A percentile compares a stretch with the other conserved stretches of the same genome.
phyloP scores from a whole-genome alignment of 2,329 filamentous ascomycete species.

The Pseudopyrenochaeta lycopersici region DNA sequence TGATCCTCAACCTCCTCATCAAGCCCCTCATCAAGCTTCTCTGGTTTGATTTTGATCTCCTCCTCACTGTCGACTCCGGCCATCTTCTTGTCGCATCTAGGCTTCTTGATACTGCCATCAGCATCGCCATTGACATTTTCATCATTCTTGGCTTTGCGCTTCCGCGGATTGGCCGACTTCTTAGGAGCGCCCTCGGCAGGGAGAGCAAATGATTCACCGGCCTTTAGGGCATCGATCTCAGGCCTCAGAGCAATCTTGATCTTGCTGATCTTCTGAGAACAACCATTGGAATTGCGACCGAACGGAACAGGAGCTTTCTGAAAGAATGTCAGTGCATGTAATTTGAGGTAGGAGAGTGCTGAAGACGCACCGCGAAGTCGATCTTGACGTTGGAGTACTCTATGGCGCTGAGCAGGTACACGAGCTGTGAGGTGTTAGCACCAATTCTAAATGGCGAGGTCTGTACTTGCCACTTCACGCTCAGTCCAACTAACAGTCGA shows the following conservation, averaged over 20 bases:
- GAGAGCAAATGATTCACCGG: constrained; percentile 8
- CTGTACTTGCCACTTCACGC: constrained; percentile 19
- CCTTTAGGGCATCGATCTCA: constrained; percentile 23
- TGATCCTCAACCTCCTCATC: not conserved
- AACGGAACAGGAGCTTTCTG: constrained; percentile 26
- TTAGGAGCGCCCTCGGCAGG: constrained; percentile 9
- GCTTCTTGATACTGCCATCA: constrained; percentile 13
- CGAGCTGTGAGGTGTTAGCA: constrained; percentile 20
- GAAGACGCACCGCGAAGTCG: constrained; percentile 21
- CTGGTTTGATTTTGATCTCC: not conserved
- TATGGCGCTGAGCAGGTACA: constrained; percentile 16
- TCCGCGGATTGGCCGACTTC: constrained; percentile 17
- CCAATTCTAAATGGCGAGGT: no score
- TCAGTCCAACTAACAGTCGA: constrained; percentile 19
- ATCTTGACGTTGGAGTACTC: constrained; percentile 10
- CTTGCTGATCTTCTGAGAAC: constrained; percentile 24
- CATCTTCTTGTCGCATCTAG: constrained; percentile 2
- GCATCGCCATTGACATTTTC: not conserved
- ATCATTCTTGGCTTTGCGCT: constrained; percentile 27
- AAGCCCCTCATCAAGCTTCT: constrained; percentile 3
- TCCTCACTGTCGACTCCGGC: not conserved
- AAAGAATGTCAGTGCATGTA: not conserved
- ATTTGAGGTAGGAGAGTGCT: not conserved
- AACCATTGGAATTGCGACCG: constrained; percentile 31
- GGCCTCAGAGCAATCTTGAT: constrained; percentile 20